Base-by-base conservation (phyloP, 306 rosid genomes). In the Dalbergia cultrata region DNA sequence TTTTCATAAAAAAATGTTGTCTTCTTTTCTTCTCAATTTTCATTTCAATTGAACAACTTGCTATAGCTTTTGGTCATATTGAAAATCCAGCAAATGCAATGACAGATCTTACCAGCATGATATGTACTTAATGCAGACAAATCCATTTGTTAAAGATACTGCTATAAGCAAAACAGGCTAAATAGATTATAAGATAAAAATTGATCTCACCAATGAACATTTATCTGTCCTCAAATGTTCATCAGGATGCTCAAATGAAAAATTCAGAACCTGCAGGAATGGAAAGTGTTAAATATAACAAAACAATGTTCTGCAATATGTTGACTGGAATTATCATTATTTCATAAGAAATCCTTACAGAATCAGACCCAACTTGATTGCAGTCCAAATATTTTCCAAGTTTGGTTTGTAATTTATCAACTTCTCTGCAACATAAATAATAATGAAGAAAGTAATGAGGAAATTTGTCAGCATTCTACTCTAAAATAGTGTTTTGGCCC, bases 401-500 rank as follows among this genome's bases (percentile, higher is more conserved):
- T 74, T 90, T 87, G 44, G 83, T 60, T 70, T 77, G 92, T 66
- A 90, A 70, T 76, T 77, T 86, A 72, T 85, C 90, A 53, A 89
- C 91, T 64, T 88, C 90, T 70, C 98, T 93, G 92, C 88, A 84
- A 73, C 60, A 77, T 77, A 76, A 80, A 72, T 59, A 82, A 80
- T 31, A 61, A 56, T 22, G 63, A 63, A 59, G 13, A 37, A 26
- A 73, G 45, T 50, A 80, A 68, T 33, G 56, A 81, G 69, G 16
- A 65, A 75, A 70, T 56, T 11, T 72, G 39, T 79, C 79, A 73
- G 67, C 31, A 11, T 77, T 66, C 56, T 49, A 65, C n/a, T 35
- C 31, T 62, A 76, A 39, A 75, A 39, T 78, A 50, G 22, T 53
- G 66, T 66, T 63, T 52, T 19, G 43, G 61, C 68, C 61, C 31